Base-by-base conservation (phyloP, 345 rosid species). In the Toxicodendron radicans region DNA sequence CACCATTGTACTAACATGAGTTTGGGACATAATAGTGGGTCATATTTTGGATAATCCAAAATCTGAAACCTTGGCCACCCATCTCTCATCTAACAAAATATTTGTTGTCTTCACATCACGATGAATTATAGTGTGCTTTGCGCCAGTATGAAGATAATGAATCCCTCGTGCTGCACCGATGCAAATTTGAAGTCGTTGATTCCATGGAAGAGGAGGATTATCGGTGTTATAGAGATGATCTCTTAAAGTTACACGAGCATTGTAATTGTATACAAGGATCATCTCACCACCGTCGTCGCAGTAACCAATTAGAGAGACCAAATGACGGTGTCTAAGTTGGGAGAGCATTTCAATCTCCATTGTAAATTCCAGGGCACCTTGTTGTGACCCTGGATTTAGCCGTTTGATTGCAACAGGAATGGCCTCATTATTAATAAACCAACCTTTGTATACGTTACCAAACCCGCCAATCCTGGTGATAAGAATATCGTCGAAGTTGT, bases 61-160 rank as follows among this genome's bases (percentile, higher is more conserved):
- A 70, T 85, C 89, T 0, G 89, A 82, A n/a, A 88, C 87, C 73
- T 90, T 90, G 3, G 92, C 91, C 7, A 83, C 75, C 77, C 81
- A 85, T 64, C 81, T 82, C 71, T 82, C 87, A 61, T 86, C 88
- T 1, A 88, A 59, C 58, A 84, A 66, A 16, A 88, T 86, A 74
- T 88, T 88, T 7, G 89, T 84, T 0, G 88, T 73, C 75, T 88
- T 88, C 70, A 88, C 84, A 69, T 86, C 91, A 1, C 88, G 79
- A 43, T 88, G 91, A 58, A 84, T 84, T 73, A 86, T 78, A 17
- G 72, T 33, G 48, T 86, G 72, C 71, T 74, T 83, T 1, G 79
- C 75, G 0, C 84, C 87, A 1, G 78, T 64, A 20, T 83, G 83
- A n/a, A 83, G 86, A 75, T 80, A 83, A 1, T 80, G 68, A 23